These are phyloP conservation scores for Alisma plantagoaquatica DNA, from an alignment of 106 monocot genomes.

Conservation along the genomic window DNA sequence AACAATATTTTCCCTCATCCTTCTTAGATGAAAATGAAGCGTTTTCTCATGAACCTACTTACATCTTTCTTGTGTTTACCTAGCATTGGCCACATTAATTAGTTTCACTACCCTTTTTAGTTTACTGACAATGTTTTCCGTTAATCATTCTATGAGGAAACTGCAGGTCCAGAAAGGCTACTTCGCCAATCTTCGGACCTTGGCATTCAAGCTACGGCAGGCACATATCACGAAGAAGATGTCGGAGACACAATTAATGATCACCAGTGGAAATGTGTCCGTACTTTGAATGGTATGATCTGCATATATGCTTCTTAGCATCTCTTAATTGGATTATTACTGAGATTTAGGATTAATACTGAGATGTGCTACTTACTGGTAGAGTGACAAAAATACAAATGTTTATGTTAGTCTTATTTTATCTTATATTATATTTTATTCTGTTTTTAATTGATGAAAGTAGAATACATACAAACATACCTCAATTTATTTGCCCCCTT, in stretches of 20 bases:
- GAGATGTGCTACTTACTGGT: too few species aligned
- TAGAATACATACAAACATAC: too few species aligned
- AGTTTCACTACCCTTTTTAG: neutral
- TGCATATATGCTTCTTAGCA: too few species aligned
- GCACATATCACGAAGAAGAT: constrained; percentile 37
- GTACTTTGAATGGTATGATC: constrained; percentile 56
- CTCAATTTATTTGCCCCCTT: too few species aligned
- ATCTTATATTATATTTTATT: too few species aligned
- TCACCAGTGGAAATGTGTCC: constrained; percentile 83
- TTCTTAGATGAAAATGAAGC: neutral
- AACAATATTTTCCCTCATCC: too few species aligned
- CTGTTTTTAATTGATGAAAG: too few species aligned
- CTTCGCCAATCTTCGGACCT: constrained; percentile 55
- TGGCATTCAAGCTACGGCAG: constrained; percentile 20
- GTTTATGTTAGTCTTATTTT: too few species aligned
- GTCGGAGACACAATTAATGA: constrained; percentile 63
- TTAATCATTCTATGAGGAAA: neutral
- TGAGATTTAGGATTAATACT: too few species aligned
- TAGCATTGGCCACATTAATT: neutral
- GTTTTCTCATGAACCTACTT: neutral
- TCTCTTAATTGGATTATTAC: too few species aligned
- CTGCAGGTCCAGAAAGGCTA: constrained; percentile 76
- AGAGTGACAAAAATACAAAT: too few species aligned
- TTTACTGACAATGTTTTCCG: neutral
- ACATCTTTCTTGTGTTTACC: neutral